Base-by-base conservation (phyloP, 2,329 filamentous ascomycete genomes). In the Fusarium sp. region DNA sequence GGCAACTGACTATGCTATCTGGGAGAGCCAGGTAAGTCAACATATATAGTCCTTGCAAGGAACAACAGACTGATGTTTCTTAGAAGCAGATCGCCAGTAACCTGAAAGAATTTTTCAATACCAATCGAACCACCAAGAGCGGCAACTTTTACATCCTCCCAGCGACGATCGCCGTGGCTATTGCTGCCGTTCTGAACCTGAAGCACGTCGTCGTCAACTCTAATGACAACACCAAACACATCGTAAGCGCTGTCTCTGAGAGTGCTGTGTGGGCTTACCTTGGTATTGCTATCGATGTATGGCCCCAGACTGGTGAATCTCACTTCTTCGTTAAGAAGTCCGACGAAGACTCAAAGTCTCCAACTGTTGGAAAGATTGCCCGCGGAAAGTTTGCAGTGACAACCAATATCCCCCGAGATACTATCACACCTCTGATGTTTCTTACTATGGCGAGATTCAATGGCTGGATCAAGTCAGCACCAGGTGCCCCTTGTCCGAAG, bases 241-340 rank as follows among this genome's bases (percentile, higher is more conserved):
- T 44, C 25, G 41, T 7, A 10, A 42, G 41, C 5, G 10, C 18
- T 16, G n/a, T 60, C 31, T 31, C 44, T 1, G 23, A 51, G 21
- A 42, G 33, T 18, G 29, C 27, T 15, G 25, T 61, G 23, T 63
- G 60, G 60, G 60, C 55, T n/a, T 45, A 49, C 19, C 55, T 63
- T 16, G 55, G 55, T 19, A 12, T 48, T 23, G 60, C 60, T 4
- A 51, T 60, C 44, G 55, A 63, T 10, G 31, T 51, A 21, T 63
- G 56, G 55, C 12, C 55, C 12, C 14, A 38, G 27, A 29, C 39
- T 14, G 21, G 38, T 7, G 55, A 44, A 10, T 14, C 14, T 16
- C 37, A 35, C 6, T 63, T 63, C 44, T 60, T 60, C 16, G 55
- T 63, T n/a, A 63, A 60, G n/a, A 41, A 35, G 25, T n/a, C 23